These are phyloP conservation scores for Trichoderma atroviride DNA, from an alignment of 2,329 filamentous ascomycete species.

Conservation along the genomic window DNA sequence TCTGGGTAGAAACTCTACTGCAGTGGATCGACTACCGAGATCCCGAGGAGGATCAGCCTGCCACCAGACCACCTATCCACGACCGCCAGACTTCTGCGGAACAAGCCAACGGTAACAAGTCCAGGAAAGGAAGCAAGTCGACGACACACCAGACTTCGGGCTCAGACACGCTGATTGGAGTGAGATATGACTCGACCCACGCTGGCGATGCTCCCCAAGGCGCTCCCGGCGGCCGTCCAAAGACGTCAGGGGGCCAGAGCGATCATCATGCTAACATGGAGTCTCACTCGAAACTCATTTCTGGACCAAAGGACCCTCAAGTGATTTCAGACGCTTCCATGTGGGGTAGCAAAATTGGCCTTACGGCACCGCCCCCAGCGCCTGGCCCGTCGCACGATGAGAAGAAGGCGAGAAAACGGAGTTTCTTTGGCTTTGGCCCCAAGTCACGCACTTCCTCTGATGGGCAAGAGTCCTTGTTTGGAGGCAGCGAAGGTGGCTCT, in stretches of 20 bases:
- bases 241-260: constrained; percentile 40
- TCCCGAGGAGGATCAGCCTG: constrained; percentile 51
- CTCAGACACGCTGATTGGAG: constrained; percentile 56
- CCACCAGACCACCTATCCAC: constrained; percentile 39
- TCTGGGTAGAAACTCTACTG: constrained; percentile 88
- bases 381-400: constrained; percentile 61
- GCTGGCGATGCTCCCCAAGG: constrained; percentile 54
- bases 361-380: constrained; percentile 52
- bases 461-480: constrained; percentile 58
- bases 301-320: constrained; percentile 79
- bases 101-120: constrained; percentile 37
- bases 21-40: constrained; percentile 83
- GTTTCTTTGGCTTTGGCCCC: constrained; percentile 71
- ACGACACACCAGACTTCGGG: constrained; percentile 42
- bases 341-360: constrained; percentile 79
- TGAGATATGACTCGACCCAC: constrained; percentile 61
- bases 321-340: constrained; percentile 80
- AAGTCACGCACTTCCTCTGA: constrained; percentile 63
- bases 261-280: constrained; percentile 38
- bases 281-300: constrained; percentile 64
- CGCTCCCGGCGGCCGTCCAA: constrained; percentile 41
- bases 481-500: constrained; percentile 50
- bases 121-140: constrained; percentile 38
- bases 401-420: constrained; percentile 78
- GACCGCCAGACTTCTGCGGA: constrained; percentile 45